Base-by-base conservation (phyloP, 2,329 filamentous ascomycete genomes). In the Curvularia lunata region DNA sequence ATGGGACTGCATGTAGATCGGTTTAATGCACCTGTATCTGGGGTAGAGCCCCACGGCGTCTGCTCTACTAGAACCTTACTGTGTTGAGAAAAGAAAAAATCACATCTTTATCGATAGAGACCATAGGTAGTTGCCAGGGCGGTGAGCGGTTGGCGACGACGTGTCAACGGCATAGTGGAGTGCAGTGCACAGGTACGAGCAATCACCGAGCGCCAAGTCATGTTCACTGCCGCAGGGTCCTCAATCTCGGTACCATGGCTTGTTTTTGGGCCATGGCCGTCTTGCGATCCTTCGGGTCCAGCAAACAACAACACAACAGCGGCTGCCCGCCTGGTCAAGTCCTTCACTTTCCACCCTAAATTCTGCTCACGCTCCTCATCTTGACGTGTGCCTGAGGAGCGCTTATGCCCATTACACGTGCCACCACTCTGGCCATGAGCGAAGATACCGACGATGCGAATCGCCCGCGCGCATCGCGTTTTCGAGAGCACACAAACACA, bases 401-500 rank as follows among this genome's bases (percentile, higher is more conserved):
- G 34, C 54, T 9, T 23, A 57, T 57, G 50, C 50, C 54, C 18
- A 42, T 48, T 30, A 57, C 54, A 47, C 55, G 55, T 38, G 55
- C 50, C 43, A 46, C 55, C 25, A 53, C 54, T 42, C 18, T 56
- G 47, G 55, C 54, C 28, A 66, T 66, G 64, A 57, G 56, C 40
- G 61, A 66, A 52, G 65, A 69, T 16, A 46, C 19, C 18, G 64
- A 66, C n/a, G 66, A 67, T 42, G 56, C 66, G n/a, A 55, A 50
- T 18, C 56, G 23, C 12, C 62, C 66, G 40, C 72, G 71, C 57
- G 50, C 66, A 13, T 70, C 66, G 48, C 62, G 66, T 30, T 74
- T 74, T 62, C 64, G 53, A 40, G 71, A 74, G 48, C 70, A 67
- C 57, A 73, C 71, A 4, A 74, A 74, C 61, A 71, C 68, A 5